Evolutionary conservation across 2,329 filamentous ascomycete genomes (phyloP).

Genomic region (Fusarium sp.): DNA sequence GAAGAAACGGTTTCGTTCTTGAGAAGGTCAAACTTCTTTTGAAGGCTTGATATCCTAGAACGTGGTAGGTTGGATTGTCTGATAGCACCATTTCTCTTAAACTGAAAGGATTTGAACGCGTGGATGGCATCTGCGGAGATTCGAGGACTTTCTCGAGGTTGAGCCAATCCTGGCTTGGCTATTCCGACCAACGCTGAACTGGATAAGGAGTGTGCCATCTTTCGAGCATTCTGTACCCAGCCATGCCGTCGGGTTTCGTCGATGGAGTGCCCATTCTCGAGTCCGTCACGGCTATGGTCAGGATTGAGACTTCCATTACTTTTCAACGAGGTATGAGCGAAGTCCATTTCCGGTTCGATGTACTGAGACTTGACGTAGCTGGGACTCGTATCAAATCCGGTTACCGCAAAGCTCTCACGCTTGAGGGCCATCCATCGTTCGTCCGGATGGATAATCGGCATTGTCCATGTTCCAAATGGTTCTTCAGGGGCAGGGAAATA

Average conservation of each 20-base stretch:
- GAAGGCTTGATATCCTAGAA: constrained; percentile 41
- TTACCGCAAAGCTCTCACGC: constrained; percentile 9
- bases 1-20: constrained; percentile 16
- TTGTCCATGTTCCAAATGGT: constrained; percentile 21
- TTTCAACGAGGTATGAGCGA: background rate
- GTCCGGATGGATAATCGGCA: constrained; percentile 18
- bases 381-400: constrained; percentile 23
- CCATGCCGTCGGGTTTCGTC: constrained; percentile 12
- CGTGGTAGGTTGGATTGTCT: constrained; percentile 24
- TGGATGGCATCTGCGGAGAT: background rate
- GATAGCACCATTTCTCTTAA: background rate
- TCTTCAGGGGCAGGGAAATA: constrained; percentile 20
- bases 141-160: background rate
- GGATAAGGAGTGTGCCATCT: constrained; percentile 41
- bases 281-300: background rate
- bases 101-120: constrained; percentile 15
- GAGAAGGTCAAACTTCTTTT: constrained; percentile 35
- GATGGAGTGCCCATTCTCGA: background rate
- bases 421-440: constrained; percentile 33
- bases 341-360: background rate
- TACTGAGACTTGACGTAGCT: constrained; percentile 36
- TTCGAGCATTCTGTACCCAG: constrained; percentile 41
- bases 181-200: constrained; percentile 22
- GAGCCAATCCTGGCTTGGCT: constrained; percentile 2
- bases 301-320: background rate